These are phyloP conservation scores for Trichoderma orchidacearum DNA, from an alignment of 495 filamentous ascomycete genomes.

Conservation along the genomic window DNA sequence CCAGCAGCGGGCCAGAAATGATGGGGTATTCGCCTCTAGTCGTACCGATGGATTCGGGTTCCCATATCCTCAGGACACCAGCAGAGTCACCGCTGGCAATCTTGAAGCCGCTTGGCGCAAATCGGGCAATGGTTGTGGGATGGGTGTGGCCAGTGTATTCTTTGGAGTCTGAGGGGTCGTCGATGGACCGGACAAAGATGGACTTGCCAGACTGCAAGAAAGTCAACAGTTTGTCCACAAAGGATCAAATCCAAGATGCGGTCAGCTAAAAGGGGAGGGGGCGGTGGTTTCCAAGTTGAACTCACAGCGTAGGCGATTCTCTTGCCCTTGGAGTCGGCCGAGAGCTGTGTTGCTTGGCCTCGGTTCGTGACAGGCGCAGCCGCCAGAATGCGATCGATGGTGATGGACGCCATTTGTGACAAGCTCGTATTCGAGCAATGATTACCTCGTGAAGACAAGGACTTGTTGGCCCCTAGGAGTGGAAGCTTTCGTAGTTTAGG, in stretches of 20 bases:
- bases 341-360: constrained; percentile 81
- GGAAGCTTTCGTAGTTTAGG: background rate
- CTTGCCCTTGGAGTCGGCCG: constrained; percentile 81
- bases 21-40: constrained; percentile 84
- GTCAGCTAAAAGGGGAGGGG: background rate
- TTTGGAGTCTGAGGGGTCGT: constrained; percentile 64
- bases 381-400: constrained; percentile 40
- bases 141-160: constrained; percentile 88
- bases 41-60: constrained; percentile 47
- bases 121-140: constrained; percentile 80
- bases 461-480: background rate
- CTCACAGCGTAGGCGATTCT: constrained; percentile 86
- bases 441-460: no score
- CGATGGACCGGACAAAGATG: constrained; percentile 84
- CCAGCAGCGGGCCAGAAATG: constrained; percentile 88
- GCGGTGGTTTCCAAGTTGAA: no score
- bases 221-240: constrained; percentile 1
- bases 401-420: constrained; percentile 29
- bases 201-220: constrained; percentile 74
- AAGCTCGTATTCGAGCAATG: background rate
- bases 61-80: constrained; percentile 82
- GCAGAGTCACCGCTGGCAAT: constrained; percentile 85
- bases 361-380: constrained; percentile 64
- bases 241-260: background rate
- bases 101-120: constrained; percentile 89